These are phyloP conservation scores for Cynara cardunculus DNA, from an alignment of 129 eudicot genomes.

Conservation along the genomic window DNA sequence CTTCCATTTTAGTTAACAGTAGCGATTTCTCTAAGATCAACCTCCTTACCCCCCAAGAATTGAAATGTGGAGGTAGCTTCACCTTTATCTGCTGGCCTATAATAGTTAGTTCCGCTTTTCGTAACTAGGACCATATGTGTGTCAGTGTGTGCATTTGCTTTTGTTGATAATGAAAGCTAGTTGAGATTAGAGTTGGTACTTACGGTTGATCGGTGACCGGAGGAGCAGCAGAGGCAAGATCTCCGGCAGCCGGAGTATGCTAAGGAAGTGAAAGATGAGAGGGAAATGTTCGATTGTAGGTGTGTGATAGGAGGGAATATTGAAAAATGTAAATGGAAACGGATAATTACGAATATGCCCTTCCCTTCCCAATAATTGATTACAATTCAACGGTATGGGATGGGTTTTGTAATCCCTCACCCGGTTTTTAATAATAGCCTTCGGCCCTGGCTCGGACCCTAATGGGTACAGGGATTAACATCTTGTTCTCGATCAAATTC, in stretches of 20 bases:
- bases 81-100: background rate
- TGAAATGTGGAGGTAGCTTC: background rate
- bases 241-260: slow-evolving; percentile 10
- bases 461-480: no score
- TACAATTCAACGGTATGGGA: no score
- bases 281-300: background rate
- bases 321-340: background rate
- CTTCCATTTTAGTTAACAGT: background rate
- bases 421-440: no score
- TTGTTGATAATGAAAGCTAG: background rate
- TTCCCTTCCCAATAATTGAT: background rate
- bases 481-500: no score
- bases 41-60: background rate
- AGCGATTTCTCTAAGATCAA: background rate
- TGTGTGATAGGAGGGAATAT: background rate
- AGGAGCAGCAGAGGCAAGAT: slow-evolving; percentile 1
- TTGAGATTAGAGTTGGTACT: background rate
- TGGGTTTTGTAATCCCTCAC: no score
- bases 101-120: background rate
- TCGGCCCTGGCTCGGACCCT: no score
- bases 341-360: background rate
- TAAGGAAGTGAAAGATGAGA: background rate
- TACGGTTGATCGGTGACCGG: slow-evolving; percentile 14
- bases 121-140: background rate
- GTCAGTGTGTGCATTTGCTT: background rate